These are phyloP conservation scores for Naganishia sp. DNA, from an alignment of 1,284 basidiomycete species.

Conservation along the genomic window DNA sequence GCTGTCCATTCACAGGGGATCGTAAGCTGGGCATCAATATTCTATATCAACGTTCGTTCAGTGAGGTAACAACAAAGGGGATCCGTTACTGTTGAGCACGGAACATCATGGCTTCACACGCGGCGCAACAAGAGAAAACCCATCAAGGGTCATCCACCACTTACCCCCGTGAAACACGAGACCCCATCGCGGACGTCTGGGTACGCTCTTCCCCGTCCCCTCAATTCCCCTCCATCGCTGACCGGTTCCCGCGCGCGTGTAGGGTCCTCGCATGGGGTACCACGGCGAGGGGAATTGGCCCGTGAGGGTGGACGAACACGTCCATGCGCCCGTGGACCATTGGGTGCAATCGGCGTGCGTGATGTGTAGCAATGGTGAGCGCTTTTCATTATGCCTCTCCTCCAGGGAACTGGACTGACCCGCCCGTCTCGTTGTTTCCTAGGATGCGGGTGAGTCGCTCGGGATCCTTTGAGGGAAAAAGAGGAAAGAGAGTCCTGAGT, in stretches of 20 bases:
- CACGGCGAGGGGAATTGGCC: conserved; percentile 33
- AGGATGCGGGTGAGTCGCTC: conserved; percentile 20
- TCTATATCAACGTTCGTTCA: background rate
- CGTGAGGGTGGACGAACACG: conserved; percentile 30
- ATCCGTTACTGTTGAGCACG: too few species aligned
- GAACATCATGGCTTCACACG: background rate
- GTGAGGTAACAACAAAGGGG: too few species aligned
- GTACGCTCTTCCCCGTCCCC: background rate
- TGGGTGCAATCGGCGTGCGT: conserved; percentile 33
- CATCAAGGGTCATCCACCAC: conserved; percentile 6
- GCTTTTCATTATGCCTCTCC: too few species aligned
- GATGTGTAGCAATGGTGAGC: conserved; percentile 28
- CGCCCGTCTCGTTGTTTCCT: background rate
- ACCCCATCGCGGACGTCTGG: conserved; percentile 30
- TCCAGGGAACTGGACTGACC: too few species aligned
- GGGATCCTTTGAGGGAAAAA: background rate
- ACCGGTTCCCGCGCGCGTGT: background rate
- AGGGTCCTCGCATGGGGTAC: conserved; percentile 25
- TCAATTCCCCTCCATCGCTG: background rate
- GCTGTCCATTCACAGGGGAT: background rate
- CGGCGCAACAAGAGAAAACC: conserved; percentile 15
- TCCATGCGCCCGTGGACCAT: conserved; percentile 27
- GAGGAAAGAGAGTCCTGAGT: background rate
- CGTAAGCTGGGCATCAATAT: background rate
- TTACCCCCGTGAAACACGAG: conserved; percentile 22